Conservation (phyloP, 192 early-diverging fungal genomes). For the Cladochytrium replicatum region DNA sequence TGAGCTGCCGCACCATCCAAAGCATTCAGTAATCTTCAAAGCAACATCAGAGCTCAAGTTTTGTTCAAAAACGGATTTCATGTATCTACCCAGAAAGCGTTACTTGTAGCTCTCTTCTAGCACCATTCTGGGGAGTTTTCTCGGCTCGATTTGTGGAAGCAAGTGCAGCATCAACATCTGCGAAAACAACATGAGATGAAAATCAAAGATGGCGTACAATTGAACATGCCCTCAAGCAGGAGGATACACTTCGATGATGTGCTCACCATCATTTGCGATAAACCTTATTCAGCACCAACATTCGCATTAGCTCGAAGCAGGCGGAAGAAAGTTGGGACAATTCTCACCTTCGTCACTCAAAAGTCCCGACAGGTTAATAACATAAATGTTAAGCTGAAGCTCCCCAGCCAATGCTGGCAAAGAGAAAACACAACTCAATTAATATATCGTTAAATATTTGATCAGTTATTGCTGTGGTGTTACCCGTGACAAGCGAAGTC, state of each 20-base stretch:
- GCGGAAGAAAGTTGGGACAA: no score
- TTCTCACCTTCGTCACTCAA: slow-evolving; percentile 52
- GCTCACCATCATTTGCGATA: slow-evolving; percentile 31
- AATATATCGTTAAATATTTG: no score
- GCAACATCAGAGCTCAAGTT: slow-evolving; percentile 18
- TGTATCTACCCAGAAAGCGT: no score
- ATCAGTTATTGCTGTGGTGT: no score
- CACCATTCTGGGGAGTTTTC: no score
- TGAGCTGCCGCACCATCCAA: slow-evolving; percentile 64
- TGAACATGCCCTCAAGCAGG: slow-evolving; percentile 56
- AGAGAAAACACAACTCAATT: no score
- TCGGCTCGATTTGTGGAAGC: slow-evolving; percentile 35
- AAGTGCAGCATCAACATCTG: slow-evolving; percentile 70
- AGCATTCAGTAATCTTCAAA: slow-evolving; percentile 58
- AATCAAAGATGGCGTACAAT: no score
- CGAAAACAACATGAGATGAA: no score
- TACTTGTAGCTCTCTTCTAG: no score
- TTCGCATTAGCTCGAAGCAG: no score
- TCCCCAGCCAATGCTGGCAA: slow-evolving; percentile 65
- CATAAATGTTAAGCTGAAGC: slow-evolving; percentile 64
- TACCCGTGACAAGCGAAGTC: slow-evolving; percentile 48
- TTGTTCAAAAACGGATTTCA: no score
- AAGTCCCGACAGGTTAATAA: slow-evolving; percentile 49
- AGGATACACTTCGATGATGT: slow-evolving; percentile 47
- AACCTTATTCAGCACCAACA: no score